Conservation (phyloP, 1,284 basidiomycete species). For the Anthracocystis walkeri region DNA sequence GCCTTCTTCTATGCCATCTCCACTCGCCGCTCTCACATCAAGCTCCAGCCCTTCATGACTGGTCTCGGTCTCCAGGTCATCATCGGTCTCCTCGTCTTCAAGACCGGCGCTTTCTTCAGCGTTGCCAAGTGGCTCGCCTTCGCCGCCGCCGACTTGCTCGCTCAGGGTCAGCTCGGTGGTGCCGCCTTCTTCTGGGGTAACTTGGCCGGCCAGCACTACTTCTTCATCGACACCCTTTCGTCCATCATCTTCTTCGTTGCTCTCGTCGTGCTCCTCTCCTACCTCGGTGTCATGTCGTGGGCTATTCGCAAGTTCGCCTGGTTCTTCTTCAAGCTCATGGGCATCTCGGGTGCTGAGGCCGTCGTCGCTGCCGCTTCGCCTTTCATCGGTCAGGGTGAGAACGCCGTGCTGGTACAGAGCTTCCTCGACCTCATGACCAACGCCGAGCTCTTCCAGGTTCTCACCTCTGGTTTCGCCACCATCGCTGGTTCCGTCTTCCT, state of each 20-base stretch:
- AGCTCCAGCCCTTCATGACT: conserved; percentile 57
- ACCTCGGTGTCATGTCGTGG: conserved; percentile 65
- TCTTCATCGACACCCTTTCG: conserved; percentile 71
- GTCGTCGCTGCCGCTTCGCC: conserved; percentile 90
- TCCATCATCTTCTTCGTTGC: conserved; percentile 77
- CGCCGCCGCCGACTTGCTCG: conserved; percentile 60
- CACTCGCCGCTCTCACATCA: conserved; percentile 50
- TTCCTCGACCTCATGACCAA: conserved; percentile 89
- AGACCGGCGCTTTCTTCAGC: conserved; percentile 59
- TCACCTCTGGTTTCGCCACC: conserved; percentile 86
- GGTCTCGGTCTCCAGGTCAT: conserved; percentile 65
- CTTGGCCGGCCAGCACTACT: conserved; percentile 51
- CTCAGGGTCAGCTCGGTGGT: conserved; percentile 59
- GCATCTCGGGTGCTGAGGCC: conserved; percentile 81
- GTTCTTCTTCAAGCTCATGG: conserved; percentile 90
- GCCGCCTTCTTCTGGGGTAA: conserved; percentile 63
- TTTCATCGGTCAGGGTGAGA: conserved; percentile 78
- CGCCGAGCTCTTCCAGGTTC: conserved; percentile 86
- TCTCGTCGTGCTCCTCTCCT: conserved; percentile 76
- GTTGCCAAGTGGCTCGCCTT: conserved; percentile 62
- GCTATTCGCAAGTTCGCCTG: conserved; percentile 75
- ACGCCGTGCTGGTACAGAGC: conserved; percentile 72
- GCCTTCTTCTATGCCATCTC: conserved; percentile 53
- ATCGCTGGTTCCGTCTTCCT: conserved; percentile 88
- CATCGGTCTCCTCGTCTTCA: conserved; percentile 65